Evolutionary conservation across 176 grass and related monocot species (phyloP).

Genomic region (barley (Hordeum vulgare)): DNA sequence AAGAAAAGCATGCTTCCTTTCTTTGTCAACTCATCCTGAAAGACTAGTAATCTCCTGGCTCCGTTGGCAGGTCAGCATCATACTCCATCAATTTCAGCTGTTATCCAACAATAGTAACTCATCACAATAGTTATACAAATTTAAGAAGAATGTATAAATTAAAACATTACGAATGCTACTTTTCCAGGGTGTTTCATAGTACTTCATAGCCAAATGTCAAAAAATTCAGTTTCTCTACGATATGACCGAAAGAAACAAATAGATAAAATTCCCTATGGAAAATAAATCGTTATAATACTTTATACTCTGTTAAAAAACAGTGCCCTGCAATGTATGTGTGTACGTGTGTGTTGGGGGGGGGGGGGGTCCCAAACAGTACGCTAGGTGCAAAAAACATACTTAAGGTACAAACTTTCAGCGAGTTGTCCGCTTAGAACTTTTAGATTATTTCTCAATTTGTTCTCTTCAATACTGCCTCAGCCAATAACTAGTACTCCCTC

Average conservation of each 20-base stretch:
- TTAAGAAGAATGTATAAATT: neutral
- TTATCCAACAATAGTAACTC: conserved; percentile 16
- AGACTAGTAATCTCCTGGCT: conserved; percentile 2
- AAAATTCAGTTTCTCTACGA: neutral
- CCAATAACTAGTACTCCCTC: too few relatives aligned
- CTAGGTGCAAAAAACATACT: neutral
- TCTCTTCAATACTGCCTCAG: neutral
- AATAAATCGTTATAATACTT: neutral
- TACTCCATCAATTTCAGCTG: conserved; percentile 34
- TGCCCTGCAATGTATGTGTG: neutral
- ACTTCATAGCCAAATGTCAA: neutral
- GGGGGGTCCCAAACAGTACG: neutral
- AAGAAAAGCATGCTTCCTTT: neutral
- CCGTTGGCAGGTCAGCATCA: conserved; percentile 3
- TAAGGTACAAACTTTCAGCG: neutral
- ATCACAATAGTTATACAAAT: neutral
- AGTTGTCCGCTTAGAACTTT: neutral
- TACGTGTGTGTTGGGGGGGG: neutral
- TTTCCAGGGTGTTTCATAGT: neutral
- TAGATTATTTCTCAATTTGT: neutral
- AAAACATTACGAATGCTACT: neutral
- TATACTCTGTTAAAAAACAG: neutral
- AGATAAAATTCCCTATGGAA: neutral
- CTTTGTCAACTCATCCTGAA: conserved; percentile 8
- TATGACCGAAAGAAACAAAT: neutral